A percentile compares a stretch with the other conserved stretches of the same genome.
phyloP scores from a whole-genome alignment of 306 rosid genomes.

The Clitoria ternatea region DNA sequence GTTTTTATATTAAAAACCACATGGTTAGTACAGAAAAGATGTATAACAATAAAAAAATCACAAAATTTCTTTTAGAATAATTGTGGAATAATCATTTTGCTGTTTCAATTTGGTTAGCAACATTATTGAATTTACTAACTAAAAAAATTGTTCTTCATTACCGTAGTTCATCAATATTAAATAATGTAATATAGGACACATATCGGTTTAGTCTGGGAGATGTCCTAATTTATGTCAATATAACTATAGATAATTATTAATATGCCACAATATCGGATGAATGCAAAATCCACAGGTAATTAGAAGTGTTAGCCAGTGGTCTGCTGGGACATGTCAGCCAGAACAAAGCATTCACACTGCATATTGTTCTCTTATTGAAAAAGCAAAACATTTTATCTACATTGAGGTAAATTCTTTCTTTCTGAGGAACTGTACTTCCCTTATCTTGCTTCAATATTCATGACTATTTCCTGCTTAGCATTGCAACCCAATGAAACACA shows the following conservation, averaged over 20 bases:
- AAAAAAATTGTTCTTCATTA: too few relatives aligned
- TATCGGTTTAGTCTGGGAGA: too few relatives aligned
- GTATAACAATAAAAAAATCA: neutral
- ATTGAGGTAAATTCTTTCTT: conserved; percentile 77
- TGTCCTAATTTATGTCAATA: conserved; percentile 15
- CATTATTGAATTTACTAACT: neutral
- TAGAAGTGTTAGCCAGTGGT: conserved; percentile 98
- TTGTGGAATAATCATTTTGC: neutral
- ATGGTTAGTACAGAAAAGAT: neutral
- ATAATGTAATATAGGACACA: too few relatives aligned
- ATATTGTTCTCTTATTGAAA: conserved; percentile 87
- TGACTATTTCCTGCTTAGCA: conserved; percentile 11
- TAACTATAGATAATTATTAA: conserved; percentile 4
- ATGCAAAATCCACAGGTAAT: conserved; percentile 78
- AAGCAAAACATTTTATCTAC: conserved; percentile 87
- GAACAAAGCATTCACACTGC: conserved; percentile 96
- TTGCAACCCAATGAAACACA: neutral
- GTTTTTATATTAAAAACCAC: neutral
- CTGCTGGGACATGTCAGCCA: conserved; percentile 88
- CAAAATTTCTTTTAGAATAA: neutral
- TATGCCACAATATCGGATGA: too few relatives aligned
- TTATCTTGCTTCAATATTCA: conserved; percentile 13
- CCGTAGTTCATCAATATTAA: too few relatives aligned
- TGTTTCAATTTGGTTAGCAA: conserved; percentile 5
- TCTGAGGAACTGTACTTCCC: neutral